A percentile compares a stretch with the other conserved stretches of the same genome.
Conservation (phyloP, 805 yeast genomes). For the Sugiyamaella qingdaonensis region DNA sequence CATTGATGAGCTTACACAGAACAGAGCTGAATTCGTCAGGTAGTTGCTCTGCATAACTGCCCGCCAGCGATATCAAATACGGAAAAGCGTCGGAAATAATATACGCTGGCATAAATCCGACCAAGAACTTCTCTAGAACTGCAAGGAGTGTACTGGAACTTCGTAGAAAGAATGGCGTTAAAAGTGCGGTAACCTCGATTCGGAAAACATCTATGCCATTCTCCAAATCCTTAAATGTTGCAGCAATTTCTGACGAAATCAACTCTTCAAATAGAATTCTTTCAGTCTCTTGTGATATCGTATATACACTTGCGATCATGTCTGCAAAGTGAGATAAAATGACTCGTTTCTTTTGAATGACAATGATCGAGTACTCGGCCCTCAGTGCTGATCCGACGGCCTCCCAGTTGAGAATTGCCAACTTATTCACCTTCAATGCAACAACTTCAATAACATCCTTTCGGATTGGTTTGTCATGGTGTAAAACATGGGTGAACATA, state of each 20-base stretch:
- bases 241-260: background rate
- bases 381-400: background rate
- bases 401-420: background rate
- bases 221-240: background rate
- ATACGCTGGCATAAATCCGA: constrained; percentile 1
- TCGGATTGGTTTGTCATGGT: background rate
- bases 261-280: background rate
- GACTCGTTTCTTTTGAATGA: background rate
- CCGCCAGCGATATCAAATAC: constrained; percentile 4
- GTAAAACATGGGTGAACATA: constrained; percentile 8
- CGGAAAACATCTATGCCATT: background rate
- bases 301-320: background rate
- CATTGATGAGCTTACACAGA: background rate
- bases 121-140: background rate
- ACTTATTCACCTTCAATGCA: constrained; percentile 2
- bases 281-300: background rate
- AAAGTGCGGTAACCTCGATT: background rate
- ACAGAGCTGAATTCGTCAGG: background rate
- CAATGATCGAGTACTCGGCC: background rate
- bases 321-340: background rate
- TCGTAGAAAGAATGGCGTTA: background rate
- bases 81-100: constrained; percentile 14
- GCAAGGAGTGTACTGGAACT: background rate
- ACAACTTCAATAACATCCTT: background rate
- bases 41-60: background rate